A percentile compares a stretch with the other conserved stretches of the same genome.
Conservation (phyloP, 1,284 basidiomycete genomes). For the Naganishia sp. region DNA sequence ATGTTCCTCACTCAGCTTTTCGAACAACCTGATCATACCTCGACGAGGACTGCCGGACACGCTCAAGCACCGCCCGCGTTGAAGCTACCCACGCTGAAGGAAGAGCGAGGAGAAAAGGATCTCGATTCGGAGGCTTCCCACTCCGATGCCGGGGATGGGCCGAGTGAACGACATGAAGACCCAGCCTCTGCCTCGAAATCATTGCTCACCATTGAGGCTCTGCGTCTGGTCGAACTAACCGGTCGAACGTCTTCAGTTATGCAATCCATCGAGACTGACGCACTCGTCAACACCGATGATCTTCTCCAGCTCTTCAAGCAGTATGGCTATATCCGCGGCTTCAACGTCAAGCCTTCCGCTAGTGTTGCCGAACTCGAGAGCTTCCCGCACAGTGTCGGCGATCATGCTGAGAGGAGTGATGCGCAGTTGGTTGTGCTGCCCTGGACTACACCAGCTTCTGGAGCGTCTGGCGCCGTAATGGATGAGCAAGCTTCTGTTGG, state of each 20-base stretch:
- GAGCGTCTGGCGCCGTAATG: constrained; percentile 32
- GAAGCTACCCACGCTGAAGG: constrained; percentile 6
- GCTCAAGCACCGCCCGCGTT: constrained; percentile 18
- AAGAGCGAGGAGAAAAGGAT: constrained; percentile 23
- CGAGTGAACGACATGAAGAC: constrained; percentile 36
- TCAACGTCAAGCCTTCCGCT: constrained; percentile 64
- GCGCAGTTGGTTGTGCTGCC: constrained; percentile 80
- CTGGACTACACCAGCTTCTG: constrained; percentile 61
- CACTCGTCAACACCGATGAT: constrained; percentile 72
- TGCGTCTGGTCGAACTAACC: constrained; percentile 85
- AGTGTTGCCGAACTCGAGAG: constrained; percentile 71
- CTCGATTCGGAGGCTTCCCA: constrained; percentile 60
- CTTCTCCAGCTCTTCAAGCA: constrained; percentile 73
- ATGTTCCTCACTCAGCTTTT: constrained; percentile 60
- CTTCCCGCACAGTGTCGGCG: constrained; percentile 67
- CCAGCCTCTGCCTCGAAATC: neutral
- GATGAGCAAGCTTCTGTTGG: constrained; percentile 36
- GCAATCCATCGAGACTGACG: constrained; percentile 69
- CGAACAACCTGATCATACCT: constrained; percentile 39
- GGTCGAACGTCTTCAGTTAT: constrained; percentile 83
- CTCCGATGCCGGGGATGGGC: constrained; percentile 67
- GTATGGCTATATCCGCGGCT: constrained; percentile 72
- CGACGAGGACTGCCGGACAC: constrained; percentile 3
- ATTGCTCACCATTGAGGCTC: constrained; percentile 52
- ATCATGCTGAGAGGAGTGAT: constrained; percentile 62